A percentile compares a stretch with the other conserved stretches of the same genome.
Conservation (phyloP, 257 asterid genomes). For the Plectranthus barbatus region DNA sequence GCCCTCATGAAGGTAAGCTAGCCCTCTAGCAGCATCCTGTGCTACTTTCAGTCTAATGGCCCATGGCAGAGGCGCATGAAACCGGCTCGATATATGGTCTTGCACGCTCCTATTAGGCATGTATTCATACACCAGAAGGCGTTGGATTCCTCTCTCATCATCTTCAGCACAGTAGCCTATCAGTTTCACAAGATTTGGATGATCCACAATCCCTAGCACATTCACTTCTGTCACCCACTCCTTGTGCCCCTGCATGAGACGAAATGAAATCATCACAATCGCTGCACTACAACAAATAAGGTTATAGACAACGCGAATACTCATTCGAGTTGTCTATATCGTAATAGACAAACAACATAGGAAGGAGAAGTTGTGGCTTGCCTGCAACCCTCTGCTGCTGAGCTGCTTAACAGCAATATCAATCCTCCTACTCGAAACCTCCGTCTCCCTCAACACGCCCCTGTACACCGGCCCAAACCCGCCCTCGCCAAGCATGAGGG, state of each 20-base stretch:
- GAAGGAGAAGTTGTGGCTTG: constrained; percentile 17
- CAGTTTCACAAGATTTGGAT: constrained; percentile 74
- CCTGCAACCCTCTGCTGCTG: constrained; percentile 92
- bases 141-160: constrained; percentile 86
- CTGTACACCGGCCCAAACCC: constrained; percentile 81
- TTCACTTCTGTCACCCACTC: constrained; percentile 96
- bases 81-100: constrained; percentile 65
- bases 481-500: constrained; percentile 86
- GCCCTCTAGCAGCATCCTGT: constrained; percentile 69
- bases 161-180: constrained; percentile 84
- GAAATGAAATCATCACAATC: background rate
- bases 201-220: constrained; percentile 77
- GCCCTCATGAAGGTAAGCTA: constrained; percentile 85
- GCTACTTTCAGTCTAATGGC: constrained; percentile 57
- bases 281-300: too few relatives aligned
- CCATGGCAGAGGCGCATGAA: constrained; percentile 73
- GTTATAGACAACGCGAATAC: too few relatives aligned
- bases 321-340: too few relatives aligned
- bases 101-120: constrained; percentile 70
- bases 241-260: constrained; percentile 67
- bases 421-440: constrained; percentile 29
- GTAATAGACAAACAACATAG: background rate
- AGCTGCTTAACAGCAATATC: constrained; percentile 90
- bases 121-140: constrained; percentile 69
- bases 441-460: constrained; percentile 38